These are phyloP conservation scores for Amanita pallidorosea DNA, from an alignment of 768 basidiomycete genomes.

Conservation along the genomic window DNA sequence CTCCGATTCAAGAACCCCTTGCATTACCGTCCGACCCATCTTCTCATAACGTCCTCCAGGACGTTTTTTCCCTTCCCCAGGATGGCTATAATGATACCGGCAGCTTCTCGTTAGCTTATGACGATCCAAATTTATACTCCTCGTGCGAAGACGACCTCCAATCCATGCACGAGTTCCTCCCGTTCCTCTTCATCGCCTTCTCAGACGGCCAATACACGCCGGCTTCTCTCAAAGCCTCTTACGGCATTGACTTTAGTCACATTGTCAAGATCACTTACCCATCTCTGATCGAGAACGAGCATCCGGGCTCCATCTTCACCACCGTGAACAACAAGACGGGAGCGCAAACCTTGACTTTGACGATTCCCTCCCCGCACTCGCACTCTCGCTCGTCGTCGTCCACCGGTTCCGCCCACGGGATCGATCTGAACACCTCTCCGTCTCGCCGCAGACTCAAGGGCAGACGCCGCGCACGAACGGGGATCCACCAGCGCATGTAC, in stretches of 20 bases:
- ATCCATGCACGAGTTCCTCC: slow-evolving; percentile 14
- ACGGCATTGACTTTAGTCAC: slow-evolving; percentile 15
- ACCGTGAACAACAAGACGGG: slow-evolving; percentile 9
- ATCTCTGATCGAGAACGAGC: neutral
- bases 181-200: slow-evolving; percentile 14
- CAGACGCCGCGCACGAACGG: neutral
- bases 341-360: slow-evolving; percentile 9
- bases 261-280: slow-evolving; percentile 13
- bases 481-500: slow-evolving; percentile 4
- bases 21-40: neutral
- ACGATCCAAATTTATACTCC: slow-evolving; percentile 8
- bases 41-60: neutral
- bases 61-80: neutral
- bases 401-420: neutral
- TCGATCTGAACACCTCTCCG: neutral
- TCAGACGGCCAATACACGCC: slow-evolving; percentile 9
- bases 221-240: slow-evolving; percentile 7
- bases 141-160: slow-evolving; percentile 7
- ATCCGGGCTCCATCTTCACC: slow-evolving; percentile 6
- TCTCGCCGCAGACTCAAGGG: neutral
- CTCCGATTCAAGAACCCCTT: neutral
- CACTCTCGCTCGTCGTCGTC: slow-evolving; percentile 4
- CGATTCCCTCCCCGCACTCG: slow-evolving; percentile 1
- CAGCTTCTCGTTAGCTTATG: neutral
- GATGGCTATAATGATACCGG: neutral